A percentile compares a stretch with the other conserved stretches of the same genome.
Conservation (phyloP, 2,329 filamentous ascomycete genomes). For the Fusarium cicatricum region DNA sequence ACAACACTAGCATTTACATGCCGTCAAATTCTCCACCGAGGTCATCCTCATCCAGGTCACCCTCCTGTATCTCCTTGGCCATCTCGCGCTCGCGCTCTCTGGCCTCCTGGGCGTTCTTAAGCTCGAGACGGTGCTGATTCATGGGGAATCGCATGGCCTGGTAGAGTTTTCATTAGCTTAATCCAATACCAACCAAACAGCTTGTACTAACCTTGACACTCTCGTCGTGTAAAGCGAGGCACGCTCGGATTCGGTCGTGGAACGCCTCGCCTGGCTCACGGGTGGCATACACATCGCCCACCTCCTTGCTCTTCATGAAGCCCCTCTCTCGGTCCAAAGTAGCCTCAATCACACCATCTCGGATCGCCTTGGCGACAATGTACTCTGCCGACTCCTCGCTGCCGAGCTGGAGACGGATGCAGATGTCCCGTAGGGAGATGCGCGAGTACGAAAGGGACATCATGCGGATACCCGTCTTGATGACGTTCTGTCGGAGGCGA, state of each 20-base stretch:
- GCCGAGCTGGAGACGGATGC: conserved; percentile 90
- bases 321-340: conserved; percentile 92
- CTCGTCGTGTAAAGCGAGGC: conserved; percentile 92
- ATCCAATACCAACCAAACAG: neutral
- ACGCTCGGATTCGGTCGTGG: conserved; percentile 94
- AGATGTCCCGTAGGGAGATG: conserved; percentile 96
- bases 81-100: conserved; percentile 94
- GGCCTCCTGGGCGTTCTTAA: conserved; percentile 99
- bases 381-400: conserved; percentile 99
- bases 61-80: conserved; percentile 98
- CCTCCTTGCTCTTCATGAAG: conserved; percentile 98
- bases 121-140: conserved; percentile 96
- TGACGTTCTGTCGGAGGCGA: conserved; percentile 95
- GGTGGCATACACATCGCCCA: conserved; percentile 95
- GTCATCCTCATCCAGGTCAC: conserved; percentile 96
- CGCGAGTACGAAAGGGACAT: conserved; percentile 98
- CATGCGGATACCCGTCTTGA: conserved; percentile 99
- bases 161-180: conserved; percentile 26
- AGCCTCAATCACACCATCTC: conserved; percentile 96
- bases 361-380: conserved; percentile 98
- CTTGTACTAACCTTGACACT: conserved; percentile 80
- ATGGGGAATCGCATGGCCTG: conserved; percentile 99
- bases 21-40: conserved; percentile 95
- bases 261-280: conserved; percentile 96
- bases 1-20: conserved; percentile 67